Conservation (phyloP, 2,329 filamentous ascomycete genomes). For the Beauveria rudraprayagi region DNA sequence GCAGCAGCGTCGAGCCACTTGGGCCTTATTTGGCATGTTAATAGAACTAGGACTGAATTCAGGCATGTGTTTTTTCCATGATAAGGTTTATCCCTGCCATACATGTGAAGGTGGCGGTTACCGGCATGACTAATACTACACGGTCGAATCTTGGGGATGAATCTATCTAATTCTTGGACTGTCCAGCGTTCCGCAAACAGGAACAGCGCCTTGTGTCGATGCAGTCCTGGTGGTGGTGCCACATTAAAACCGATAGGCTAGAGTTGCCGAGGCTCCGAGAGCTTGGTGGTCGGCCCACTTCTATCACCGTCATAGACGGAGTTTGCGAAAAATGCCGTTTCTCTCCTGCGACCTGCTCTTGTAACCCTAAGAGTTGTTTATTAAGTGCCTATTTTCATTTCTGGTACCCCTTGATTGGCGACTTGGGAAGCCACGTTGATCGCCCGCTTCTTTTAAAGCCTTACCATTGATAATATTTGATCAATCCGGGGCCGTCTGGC, state of each 20-base stretch:
- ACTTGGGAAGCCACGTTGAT: not conserved
- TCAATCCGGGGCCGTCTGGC: not conserved
- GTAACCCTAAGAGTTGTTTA: not conserved
- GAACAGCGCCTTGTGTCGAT: not conserved
- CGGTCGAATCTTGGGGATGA: too few species aligned
- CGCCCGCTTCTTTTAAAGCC: not conserved
- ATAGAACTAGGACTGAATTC: not conserved
- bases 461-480: not conserved
- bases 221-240: not conserved
- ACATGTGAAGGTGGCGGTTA: not conserved
- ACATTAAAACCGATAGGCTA: not conserved
- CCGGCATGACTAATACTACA: not conserved
- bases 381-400: not conserved
- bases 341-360: not conserved
- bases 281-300: not conserved
- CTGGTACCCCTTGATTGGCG: not conserved
- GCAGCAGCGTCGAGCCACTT: not conserved
- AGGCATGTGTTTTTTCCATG: not conserved
- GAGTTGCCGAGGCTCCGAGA: not conserved
- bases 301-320: not conserved
- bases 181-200: not conserved
- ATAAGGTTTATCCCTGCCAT: too few species aligned
- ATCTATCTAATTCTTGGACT: too few species aligned
- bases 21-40: not conserved
- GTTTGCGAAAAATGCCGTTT: slow-evolving; percentile 12